phyloP scores from a whole-genome alignment of 75 land plant species.

The Ceratopteris richardii region DNA sequence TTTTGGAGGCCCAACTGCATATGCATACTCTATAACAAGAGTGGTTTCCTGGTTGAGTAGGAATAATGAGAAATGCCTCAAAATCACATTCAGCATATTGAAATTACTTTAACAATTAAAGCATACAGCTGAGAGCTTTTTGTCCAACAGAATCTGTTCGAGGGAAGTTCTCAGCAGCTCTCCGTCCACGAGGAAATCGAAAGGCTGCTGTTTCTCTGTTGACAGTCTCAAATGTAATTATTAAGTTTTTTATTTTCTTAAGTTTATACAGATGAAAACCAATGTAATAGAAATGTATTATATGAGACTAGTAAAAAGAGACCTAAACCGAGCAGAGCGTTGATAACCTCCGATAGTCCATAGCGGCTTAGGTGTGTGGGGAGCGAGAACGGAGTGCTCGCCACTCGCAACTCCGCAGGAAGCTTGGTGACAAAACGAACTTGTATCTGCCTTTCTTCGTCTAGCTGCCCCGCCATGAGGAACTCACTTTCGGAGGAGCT shows the following conservation, averaged over 20 bases:
- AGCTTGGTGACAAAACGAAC: slow-evolving; percentile 78
- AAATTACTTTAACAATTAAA: neutral
- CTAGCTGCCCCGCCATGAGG: slow-evolving; percentile 9
- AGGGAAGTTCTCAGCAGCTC: slow-evolving; percentile 75
- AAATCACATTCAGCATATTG: neutral
- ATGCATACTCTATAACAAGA: slow-evolving; percentile 73
- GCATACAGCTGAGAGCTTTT: slow-evolving; percentile 74
- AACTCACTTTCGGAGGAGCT: too few relatives aligned
- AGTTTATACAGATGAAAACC: neutral
- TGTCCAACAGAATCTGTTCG: slow-evolving; percentile 54
- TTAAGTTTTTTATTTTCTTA: too few relatives aligned
- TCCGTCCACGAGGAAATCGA: slow-evolving; percentile 77
- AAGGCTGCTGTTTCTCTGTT: slow-evolving; percentile 52
- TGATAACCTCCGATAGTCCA: slow-evolving; percentile 76
- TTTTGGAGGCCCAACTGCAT: slow-evolving; percentile 58
- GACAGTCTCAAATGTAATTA: neutral
- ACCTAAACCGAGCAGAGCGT: slow-evolving; percentile 61
- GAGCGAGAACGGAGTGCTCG: slow-evolving; percentile 44
- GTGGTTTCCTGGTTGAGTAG: slow-evolving; percentile 47
- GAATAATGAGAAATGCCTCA: neutral
- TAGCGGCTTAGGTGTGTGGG: slow-evolving; percentile 61
- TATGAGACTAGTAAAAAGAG: neutral
- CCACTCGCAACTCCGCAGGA: slow-evolving; percentile 37
- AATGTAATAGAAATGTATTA: neutral
- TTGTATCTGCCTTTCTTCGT: slow-evolving; percentile 37